Evolutionary conservation across 164 flowering plant genomes (phyloP).

Genomic region (Santalum album): DNA sequence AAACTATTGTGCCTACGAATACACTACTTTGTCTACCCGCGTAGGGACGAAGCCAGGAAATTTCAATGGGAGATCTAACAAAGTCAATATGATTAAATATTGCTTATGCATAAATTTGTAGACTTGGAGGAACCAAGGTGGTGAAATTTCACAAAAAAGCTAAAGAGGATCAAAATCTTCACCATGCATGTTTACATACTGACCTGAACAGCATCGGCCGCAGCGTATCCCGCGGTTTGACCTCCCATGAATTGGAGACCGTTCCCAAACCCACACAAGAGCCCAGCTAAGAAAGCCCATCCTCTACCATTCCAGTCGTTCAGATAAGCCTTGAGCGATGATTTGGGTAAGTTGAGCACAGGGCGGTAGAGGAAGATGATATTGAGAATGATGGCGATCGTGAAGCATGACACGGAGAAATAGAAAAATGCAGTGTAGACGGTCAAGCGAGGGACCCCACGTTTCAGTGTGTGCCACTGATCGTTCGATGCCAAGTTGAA

Average conservation of each 20-base stretch:
- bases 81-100: too few relatives aligned
- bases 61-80: too few relatives aligned
- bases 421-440: conserved; percentile 83
- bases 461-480: conserved; percentile 56
- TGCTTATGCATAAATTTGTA: too few relatives aligned
- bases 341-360: conserved; percentile 41
- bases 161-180: too few relatives aligned
- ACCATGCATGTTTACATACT: background rate
- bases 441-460: conserved; percentile 59
- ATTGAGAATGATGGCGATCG: conserved; percentile 54
- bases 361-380: conserved; percentile 61
- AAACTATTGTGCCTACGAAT: too few relatives aligned
- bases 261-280: conserved; percentile 78
- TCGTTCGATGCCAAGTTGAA: conserved; percentile 80
- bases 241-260: conserved; percentile 86
- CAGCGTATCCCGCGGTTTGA: conserved; percentile 86
- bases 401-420: conserved; percentile 64
- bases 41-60: too few relatives aligned
- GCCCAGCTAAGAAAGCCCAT: conserved; percentile 74
- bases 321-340: conserved; percentile 56
- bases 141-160: too few relatives aligned
- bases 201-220: conserved; percentile 84
- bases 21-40: too few relatives aligned
- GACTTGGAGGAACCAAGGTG: too few relatives aligned
- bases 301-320: conserved; percentile 70